These are phyloP conservation scores for Tricholoma sp. DNA, from an alignment of 768 basidiomycete species.

Conservation along the genomic window DNA sequence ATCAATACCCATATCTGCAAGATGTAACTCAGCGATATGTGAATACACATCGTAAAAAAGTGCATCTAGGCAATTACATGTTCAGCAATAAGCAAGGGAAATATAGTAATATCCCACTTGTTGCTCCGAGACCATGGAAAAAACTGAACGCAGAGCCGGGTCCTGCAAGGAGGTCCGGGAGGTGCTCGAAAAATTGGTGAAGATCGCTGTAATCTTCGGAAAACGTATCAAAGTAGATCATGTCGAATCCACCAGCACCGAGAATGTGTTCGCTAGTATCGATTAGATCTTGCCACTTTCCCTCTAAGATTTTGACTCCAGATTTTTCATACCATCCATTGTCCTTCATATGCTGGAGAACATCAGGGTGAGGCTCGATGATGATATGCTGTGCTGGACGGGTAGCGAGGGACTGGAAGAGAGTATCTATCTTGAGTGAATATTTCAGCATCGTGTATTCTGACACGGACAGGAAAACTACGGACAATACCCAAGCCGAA, in stretches of 20 bases:
- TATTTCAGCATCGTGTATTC: neutral
- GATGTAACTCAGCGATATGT: slow-evolving; percentile 76
- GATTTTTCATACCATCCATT: slow-evolving; percentile 75
- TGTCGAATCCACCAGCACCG: slow-evolving; percentile 73
- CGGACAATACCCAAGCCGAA: slow-evolving; percentile 91
- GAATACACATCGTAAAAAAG: slow-evolving; percentile 92
- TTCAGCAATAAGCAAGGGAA: slow-evolving; percentile 2
- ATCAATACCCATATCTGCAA: slow-evolving; percentile 75
- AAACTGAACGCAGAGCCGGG: slow-evolving; percentile 85
- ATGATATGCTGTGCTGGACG: slow-evolving; percentile 77
- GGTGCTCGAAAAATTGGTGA: slow-evolving; percentile 71
- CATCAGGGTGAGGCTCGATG: slow-evolving; percentile 91
- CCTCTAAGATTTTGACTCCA: slow-evolving; percentile 78
- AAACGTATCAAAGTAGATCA: slow-evolving; percentile 91
- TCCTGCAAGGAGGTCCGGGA: slow-evolving; percentile 73
- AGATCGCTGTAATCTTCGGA: slow-evolving; percentile 83
- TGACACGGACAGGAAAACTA: slow-evolving; percentile 8
- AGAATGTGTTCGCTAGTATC: slow-evolving; percentile 48
- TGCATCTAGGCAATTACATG: slow-evolving; percentile 48
- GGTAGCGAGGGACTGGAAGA: slow-evolving; percentile 64
- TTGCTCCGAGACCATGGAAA: slow-evolving; percentile 96
- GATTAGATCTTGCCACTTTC: slow-evolving; percentile 91
- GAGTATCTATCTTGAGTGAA: slow-evolving; percentile 63
- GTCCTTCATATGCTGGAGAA: slow-evolving; percentile 74
- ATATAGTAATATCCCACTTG: slow-evolving; percentile 49